Conservation (phyloP, 2,329 filamentous ascomycete species). For the Fusarium sterilihyphosum region DNA sequence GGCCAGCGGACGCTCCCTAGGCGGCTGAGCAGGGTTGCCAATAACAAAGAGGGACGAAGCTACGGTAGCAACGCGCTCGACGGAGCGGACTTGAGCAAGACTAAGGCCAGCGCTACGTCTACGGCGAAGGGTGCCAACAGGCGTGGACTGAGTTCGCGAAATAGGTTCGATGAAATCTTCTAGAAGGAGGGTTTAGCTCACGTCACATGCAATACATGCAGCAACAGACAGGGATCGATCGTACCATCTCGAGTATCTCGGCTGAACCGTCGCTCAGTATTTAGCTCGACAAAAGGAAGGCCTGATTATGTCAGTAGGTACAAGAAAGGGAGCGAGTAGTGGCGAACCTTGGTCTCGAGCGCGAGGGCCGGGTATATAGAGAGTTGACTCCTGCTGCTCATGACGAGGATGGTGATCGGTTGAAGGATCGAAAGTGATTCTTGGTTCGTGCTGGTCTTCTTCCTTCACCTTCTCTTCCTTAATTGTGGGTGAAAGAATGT, state of each 20-base stretch:
- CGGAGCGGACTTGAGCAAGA: constrained; percentile 47
- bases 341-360: constrained; percentile 45
- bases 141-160: constrained; percentile 19
- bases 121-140: constrained; percentile 32
- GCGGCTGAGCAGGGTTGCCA: constrained; percentile 35
- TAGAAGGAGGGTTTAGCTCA: constrained; percentile 4
- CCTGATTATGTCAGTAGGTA: constrained; percentile 28
- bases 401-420: constrained; percentile 40
- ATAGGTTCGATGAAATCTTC: constrained; percentile 34
- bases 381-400: constrained; percentile 39
- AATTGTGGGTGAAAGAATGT: not conserved
- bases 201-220: not conserved
- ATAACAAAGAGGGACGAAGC: constrained; percentile 55
- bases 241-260: constrained; percentile 33
- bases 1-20: constrained; percentile 21
- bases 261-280: constrained; percentile 29
- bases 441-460: not conserved
- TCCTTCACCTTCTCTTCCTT: constrained; percentile 7
- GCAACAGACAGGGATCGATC: not conserved
- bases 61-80: constrained; percentile 48
- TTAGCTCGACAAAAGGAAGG: constrained; percentile 42
- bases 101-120: constrained; percentile 36
- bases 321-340: not conserved
- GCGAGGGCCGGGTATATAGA: constrained; percentile 48
- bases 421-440: constrained; percentile 46